Conservation (phyloP, 2,329 filamentous ascomycete species). For the Zasmidium angulare region DNA sequence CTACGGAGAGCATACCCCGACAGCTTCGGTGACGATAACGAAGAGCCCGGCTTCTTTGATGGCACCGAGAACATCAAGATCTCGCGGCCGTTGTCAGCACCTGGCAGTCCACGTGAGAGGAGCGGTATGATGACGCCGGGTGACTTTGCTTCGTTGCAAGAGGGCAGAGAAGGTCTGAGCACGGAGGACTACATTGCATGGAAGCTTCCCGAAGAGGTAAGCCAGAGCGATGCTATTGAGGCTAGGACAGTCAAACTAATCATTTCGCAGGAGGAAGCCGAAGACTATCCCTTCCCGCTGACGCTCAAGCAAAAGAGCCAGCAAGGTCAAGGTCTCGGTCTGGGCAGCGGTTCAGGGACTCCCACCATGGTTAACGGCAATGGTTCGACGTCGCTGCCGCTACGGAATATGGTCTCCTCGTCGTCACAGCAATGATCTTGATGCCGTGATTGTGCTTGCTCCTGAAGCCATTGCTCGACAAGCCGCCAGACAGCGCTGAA, state of each 20-base stretch:
- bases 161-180: conserved; percentile 85
- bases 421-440: background rate
- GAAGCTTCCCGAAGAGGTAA: conserved; percentile 79
- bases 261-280: conserved; percentile 68
- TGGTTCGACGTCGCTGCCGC: conserved; percentile 18
- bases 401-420: background rate
- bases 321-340: conserved; percentile 10
- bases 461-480: too few relatives aligned
- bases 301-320: conserved; percentile 57
- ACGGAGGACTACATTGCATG: conserved; percentile 98
- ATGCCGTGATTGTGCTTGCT: too few relatives aligned
- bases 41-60: conserved; percentile 83
- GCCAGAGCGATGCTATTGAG: conserved; percentile 43
- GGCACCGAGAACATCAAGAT: conserved; percentile 87
- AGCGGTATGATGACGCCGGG: conserved; percentile 99
- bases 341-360: conserved; percentile 18
- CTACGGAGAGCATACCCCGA: conserved; percentile 86
- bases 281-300: conserved; percentile 70
- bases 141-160: conserved; percentile 94
- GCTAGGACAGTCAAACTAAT: conserved; percentile 3
- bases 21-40: conserved; percentile 72
- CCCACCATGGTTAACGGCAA: conserved; percentile 25
- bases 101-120: conserved; percentile 85
- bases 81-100: conserved; percentile 87
- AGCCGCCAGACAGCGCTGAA: too few relatives aligned